Evolutionary conservation across 1,284 basidiomycete genomes (phyloP), one percentile per base, ranked within the genome.

Genomic region (Cutaneotrichosporon sp.): DNA sequence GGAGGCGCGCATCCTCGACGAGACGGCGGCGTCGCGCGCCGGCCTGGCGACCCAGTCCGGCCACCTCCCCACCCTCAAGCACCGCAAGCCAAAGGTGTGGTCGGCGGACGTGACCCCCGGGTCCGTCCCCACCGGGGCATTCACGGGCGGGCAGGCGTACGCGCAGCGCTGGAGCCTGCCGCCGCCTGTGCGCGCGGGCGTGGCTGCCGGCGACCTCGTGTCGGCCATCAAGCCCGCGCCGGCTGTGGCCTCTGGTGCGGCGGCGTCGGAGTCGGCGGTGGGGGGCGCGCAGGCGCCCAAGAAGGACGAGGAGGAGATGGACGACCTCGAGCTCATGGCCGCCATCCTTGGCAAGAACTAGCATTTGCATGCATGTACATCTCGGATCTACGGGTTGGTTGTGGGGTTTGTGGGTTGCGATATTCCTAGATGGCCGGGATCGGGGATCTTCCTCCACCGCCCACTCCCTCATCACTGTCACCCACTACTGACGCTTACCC

Each of bases 81-180:
- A 64, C 56, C 63, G 49, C 24, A 68, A 73, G 64, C 66, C 67
- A 38, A 62, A 66, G 50, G 52, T 66, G 33, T 78, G 74, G 78
- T 56, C 71, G 29, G 61, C 67, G n/a, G 45, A 58, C 16, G 56
- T 77, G 33, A 56, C 58, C 10, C 49, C 70, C 11, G 22, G 51
- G 13, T 42, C 70, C 0, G 33, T 62, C 49, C 62, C 63, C n/a
- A 34, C 45, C 1, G 67, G 67, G 14, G 62, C 65, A 45, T 80
- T 77, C 60, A 65, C 71, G 2, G 71, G 67, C 24, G 78, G 75
- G 3, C 43, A 64, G 58, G 64, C 29, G 4, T 80, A 79, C 62
- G 67, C 72, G 24, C 52, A 66, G 56, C 68, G 66, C 34, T 80
- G 79, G 79, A 65, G 62, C 22, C 56, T 73, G 54, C 76, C 74